Evolutionary conservation across 768 basidiomycete species (phyloP).

Genomic region (Tricholoma furcatifolium): DNA sequence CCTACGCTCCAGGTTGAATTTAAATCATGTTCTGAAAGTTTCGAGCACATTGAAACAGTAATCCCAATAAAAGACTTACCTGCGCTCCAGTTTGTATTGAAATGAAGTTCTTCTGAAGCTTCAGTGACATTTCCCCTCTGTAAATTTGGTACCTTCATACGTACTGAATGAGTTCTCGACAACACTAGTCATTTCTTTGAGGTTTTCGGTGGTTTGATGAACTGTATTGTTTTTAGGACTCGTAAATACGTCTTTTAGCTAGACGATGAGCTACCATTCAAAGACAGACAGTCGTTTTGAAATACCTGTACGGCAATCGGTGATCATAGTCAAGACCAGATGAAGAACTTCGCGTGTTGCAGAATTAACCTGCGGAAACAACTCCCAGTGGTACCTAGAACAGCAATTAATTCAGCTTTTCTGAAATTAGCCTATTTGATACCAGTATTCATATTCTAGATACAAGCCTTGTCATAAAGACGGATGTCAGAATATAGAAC

Average conservation of each 20-base stretch:
- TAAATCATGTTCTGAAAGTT: neutral
- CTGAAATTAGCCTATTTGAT: no score
- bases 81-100: no score
- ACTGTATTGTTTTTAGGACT: conserved; percentile 3
- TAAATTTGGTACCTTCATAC: neutral
- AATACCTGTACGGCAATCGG: conserved; percentile 8
- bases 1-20: conserved; percentile 7
- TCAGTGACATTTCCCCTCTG: neutral
- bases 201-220: conserved; percentile 1
- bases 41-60: neutral
- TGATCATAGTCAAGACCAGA: neutral
- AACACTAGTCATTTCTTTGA: conserved; percentile 5
- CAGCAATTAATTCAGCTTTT: no score
- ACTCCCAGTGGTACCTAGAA: conserved; percentile 1
- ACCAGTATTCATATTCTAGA: no score
- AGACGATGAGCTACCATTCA: neutral
- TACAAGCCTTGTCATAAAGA: no score
- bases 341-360: neutral
- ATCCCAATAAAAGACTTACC: no score
- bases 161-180: conserved; percentile 2
- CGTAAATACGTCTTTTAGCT: neutral
- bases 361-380: conserved; percentile 2
- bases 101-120: neutral
- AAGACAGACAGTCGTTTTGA: neutral
- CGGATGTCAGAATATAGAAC: no score